A percentile compares a stretch with the other conserved stretches of the same genome.
phyloP scores from a whole-genome alignment of 148 eudicot genomes.

The Nyssa sinensis region DNA sequence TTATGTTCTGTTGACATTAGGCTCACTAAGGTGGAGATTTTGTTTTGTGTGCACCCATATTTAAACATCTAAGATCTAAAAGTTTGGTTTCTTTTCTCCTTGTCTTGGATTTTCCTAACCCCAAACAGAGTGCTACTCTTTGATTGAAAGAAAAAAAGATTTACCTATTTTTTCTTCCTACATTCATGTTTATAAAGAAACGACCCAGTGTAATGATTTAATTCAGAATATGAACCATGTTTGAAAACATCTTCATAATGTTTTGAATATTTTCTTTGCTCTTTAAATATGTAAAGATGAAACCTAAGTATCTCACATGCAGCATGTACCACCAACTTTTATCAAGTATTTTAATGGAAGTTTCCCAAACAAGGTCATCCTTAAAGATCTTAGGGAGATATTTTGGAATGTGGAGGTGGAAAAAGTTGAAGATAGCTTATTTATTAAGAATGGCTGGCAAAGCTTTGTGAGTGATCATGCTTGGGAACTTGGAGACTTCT shows the following conservation, averaged over 20 bases:
- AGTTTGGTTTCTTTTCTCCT: not conserved
- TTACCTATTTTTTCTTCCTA: not conserved
- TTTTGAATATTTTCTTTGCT: not conserved
- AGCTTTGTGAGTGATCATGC: slow-evolving; percentile 18
- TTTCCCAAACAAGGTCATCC: slow-evolving; percentile 7
- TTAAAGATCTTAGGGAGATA: slow-evolving; percentile 19
- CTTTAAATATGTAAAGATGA: not conserved
- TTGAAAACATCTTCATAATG: not conserved
- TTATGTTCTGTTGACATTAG: not conserved
- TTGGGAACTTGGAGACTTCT: slow-evolving; percentile 18
- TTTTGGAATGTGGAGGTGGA: slow-evolving; percentile 24
- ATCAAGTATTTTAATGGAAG: slow-evolving; percentile 16
- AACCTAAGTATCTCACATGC: slow-evolving; percentile 3
- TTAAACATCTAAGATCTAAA: not conserved
- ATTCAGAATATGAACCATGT: not conserved
- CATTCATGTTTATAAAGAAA: not conserved
- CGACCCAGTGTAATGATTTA: not conserved
- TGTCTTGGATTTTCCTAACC: not conserved
- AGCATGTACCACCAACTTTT: slow-evolving; percentile 31
- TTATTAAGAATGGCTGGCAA: slow-evolving; percentile 28
- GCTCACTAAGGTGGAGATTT: not conserved
- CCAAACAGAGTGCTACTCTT: not conserved
- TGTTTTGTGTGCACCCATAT: not conserved
- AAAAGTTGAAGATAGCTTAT: slow-evolving; percentile 10
- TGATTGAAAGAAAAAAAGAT: not conserved